phyloP scores from a whole-genome alignment of 306 rosid genomes.

The Trifolium pratense region DNA sequence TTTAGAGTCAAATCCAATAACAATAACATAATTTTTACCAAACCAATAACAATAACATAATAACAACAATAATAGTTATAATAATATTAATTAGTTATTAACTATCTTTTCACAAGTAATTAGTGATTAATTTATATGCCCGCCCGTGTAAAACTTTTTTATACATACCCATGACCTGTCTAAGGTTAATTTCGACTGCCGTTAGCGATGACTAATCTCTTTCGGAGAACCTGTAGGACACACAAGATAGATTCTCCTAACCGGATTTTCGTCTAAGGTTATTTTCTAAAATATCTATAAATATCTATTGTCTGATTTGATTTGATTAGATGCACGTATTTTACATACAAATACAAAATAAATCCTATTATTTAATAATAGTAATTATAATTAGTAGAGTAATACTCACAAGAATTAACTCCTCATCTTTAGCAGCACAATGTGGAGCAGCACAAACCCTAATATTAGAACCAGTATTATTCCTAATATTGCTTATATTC shows the following conservation, averaged over 20 bases:
- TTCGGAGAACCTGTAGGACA: too few relatives aligned
- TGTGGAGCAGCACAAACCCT: slow-evolving; percentile 56
- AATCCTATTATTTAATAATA: background rate
- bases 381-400: background rate
- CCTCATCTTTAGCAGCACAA: slow-evolving; percentile 50
- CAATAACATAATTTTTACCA: too few relatives aligned
- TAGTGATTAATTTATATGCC: background rate
- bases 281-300: background rate
- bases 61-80: background rate
- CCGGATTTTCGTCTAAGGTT: too few relatives aligned
- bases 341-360: background rate
- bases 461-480: slow-evolving; percentile 52
- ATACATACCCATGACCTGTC: too few relatives aligned
- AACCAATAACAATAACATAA: too few relatives aligned
- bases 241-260: too few relatives aligned
- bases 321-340: background rate
- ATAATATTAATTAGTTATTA: background rate
- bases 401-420: slow-evolving; percentile 59
- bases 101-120: background rate
- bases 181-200: too few relatives aligned
- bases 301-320: too few relatives aligned
- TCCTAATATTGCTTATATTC: slow-evolving; percentile 52
- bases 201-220: too few relatives aligned
- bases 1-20: background rate
- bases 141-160: background rate